A percentile compares a stretch with the other conserved stretches of the same genome.
Evolutionary conservation across 129 eudicot species (phyloP).

Genomic region (Ambrosia artemisiifolia): DNA sequence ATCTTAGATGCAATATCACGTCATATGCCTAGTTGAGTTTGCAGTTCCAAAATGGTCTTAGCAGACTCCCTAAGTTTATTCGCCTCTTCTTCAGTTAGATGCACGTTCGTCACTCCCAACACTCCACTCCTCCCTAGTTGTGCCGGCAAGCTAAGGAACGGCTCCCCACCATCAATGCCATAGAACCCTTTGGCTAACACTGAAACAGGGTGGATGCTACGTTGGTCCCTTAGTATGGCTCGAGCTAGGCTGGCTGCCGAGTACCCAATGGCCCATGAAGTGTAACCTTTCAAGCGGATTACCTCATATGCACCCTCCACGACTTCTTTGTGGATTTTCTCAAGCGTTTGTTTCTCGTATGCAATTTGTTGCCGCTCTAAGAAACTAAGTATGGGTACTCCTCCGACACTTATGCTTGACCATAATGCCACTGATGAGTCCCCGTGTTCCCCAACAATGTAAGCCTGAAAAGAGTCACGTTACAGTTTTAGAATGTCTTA

Average conservation of each 20-base stretch:
- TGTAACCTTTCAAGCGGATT: constrained; percentile 82
- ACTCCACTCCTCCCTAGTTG: constrained; percentile 85
- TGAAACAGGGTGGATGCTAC: constrained; percentile 86
- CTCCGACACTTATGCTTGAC: constrained; percentile 97
- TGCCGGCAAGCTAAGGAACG: constrained; percentile 83
- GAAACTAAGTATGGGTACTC: constrained; percentile 78
- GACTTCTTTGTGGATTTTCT: constrained; percentile 78
- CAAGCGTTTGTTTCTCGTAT: constrained; percentile 66
- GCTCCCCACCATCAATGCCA: constrained; percentile 65
- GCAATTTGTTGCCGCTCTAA: constrained; percentile 68
- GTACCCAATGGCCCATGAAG: constrained; percentile 98
- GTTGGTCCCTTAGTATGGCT: constrained; percentile 70
- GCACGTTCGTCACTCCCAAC: constrained; percentile 80
- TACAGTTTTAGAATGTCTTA: too few relatives aligned
- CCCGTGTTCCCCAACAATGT: constrained; percentile 93
- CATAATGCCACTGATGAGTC: constrained; percentile 97
- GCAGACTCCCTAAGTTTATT: constrained; percentile 62
- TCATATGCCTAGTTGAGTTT: constrained; percentile 65
- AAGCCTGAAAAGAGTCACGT: constrained; percentile 48
- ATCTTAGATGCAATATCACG: not conserved
- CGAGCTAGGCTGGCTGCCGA: constrained; percentile 85
- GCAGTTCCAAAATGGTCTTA: constrained; percentile 70
- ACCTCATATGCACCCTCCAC: constrained; percentile 86
- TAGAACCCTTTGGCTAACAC: constrained; percentile 89
- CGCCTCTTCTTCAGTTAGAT: constrained; percentile 64